phyloP scores from a whole-genome alignment of 805 yeast genomes.

The Candida nonsorbophila region DNA sequence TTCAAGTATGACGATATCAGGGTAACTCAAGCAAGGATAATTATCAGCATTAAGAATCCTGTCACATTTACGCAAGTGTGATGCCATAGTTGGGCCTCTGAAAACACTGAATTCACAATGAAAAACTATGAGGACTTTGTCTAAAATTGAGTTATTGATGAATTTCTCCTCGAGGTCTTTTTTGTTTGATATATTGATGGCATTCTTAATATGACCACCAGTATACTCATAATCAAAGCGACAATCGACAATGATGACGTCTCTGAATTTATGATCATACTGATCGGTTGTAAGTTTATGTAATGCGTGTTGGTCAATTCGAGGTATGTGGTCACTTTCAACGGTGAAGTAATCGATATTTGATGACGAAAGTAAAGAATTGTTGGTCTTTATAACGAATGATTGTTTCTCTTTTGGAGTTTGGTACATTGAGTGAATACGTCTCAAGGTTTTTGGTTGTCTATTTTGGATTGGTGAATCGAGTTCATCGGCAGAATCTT shows the following conservation, averaged over 20 bases:
- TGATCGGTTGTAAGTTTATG: slow-evolving; percentile 54
- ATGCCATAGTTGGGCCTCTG: slow-evolving; percentile 92
- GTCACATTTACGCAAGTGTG: slow-evolving; percentile 78
- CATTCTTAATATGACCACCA: slow-evolving; percentile 89
- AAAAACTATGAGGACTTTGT: slow-evolving; percentile 60
- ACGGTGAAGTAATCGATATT: slow-evolving; percentile 23
- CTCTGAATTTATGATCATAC: slow-evolving; percentile 46
- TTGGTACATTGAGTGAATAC: slow-evolving; percentile 69
- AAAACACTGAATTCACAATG: slow-evolving; percentile 94
- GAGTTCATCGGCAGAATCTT: neutral
- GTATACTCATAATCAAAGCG: slow-evolving; percentile 86
- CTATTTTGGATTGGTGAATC: slow-evolving; percentile 17
- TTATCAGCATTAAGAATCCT: slow-evolving; percentile 64
- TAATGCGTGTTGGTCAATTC: slow-evolving; percentile 57
- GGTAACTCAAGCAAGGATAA: slow-evolving; percentile 81
- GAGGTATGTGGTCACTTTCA: slow-evolving; percentile 58
- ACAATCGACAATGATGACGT: slow-evolving; percentile 70
- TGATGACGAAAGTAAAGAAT: slow-evolving; percentile 25
- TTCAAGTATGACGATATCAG: slow-evolving; percentile 81
- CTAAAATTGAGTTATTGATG: slow-evolving; percentile 16
- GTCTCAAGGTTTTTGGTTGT: slow-evolving; percentile 31
- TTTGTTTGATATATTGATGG: slow-evolving; percentile 71
- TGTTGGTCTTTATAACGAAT: slow-evolving; percentile 18
- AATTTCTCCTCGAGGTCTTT: slow-evolving; percentile 60
- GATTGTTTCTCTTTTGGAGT: slow-evolving; percentile 30